phyloP scores from a whole-genome alignment of 2,329 filamentous ascomycete genomes.

The Dothideomycetes sp. region DNA sequence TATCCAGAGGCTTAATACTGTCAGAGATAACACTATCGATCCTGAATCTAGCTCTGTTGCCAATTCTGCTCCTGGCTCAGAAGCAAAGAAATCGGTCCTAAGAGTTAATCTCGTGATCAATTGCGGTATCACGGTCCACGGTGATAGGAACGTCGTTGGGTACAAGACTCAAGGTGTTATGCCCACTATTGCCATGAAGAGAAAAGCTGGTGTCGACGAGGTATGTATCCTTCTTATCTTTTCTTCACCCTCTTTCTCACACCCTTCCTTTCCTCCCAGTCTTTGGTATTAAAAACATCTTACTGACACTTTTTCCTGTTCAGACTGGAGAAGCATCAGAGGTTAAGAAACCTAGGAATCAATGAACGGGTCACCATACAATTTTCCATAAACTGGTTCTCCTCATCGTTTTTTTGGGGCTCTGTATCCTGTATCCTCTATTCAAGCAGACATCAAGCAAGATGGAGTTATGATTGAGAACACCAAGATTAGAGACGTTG shows the following conservation, averaged over 20 bases:
- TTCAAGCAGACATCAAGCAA: too few species aligned
- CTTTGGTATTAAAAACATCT: too few species aligned
- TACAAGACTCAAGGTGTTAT: constrained; percentile 15
- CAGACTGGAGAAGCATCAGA: too few species aligned
- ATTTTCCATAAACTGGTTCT: too few species aligned
- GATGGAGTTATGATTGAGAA: too few species aligned
- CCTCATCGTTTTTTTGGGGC: too few species aligned
- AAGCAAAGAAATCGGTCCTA: constrained; percentile 31
- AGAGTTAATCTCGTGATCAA: constrained; percentile 37
- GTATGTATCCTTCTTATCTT: background rate
- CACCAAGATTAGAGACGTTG: too few species aligned
- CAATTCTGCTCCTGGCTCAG: constrained; percentile 36
- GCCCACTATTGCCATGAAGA: constrained; percentile 17
- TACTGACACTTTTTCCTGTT: too few species aligned
- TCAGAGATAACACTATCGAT: constrained; percentile 24
- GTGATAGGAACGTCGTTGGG: constrained; percentile 26
- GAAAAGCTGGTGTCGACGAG: constrained; percentile 17
- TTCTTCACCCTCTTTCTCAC: background rate
- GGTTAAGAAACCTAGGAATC: too few species aligned
- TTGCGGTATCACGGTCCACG: constrained; percentile 25
- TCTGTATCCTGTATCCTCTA: too few species aligned
- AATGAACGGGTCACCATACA: too few species aligned
- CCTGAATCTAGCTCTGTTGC: constrained; percentile 39
- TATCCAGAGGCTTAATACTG: constrained; percentile 33
- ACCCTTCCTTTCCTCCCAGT: too few species aligned